Evolutionary conservation across 805 yeast genomes (phyloP), one percentile per base, ranked within the genome.

Genomic region (Clavispora phyllophila): DNA sequence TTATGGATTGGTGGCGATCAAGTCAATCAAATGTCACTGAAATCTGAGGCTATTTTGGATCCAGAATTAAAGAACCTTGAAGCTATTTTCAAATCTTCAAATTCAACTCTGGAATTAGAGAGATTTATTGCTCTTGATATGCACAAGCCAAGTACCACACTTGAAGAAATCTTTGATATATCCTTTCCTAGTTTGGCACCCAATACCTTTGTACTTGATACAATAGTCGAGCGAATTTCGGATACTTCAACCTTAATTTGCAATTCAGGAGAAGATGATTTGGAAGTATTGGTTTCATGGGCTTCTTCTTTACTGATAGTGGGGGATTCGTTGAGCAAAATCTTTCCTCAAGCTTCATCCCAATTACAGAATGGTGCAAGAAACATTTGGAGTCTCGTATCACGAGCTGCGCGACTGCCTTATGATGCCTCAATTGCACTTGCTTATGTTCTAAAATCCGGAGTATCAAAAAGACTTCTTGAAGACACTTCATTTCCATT

Each of bases 1-100:
- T 47, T 60, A 1, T 79, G 84, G 84, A 35, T 76, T 17, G 50
- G 66, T 29, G 73, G 71, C 9, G 14, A 9, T 4, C 18, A 15
- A 3, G 20, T 17, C 33, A 2, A 9, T 15, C 33, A 6, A 2
- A 29, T 8, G 3, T 9, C 33, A 29, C 33, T 17, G 20, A 15
- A 15, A n/a, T n/a, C 17, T 4, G 31, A 27, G 31, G 17, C 17
- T 5, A 9, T 12, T 14, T 27, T 27, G n/a, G 5, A n/a, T n/a
- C 3, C 8, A 2, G 13, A 15, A 2, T 27, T 27, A 17, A 9
- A 27, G 6, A 5, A 27, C 8, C n/a, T 27, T 14, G 17, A 14
- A n/a, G 17, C 7, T n/a, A 27, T n/a, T 4, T 27, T 27, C 7
- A 17, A 29, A 10, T 9, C 8, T 17, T 12, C 20, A 29, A 15